Base-by-base conservation (phyloP, 495 filamentous ascomycete species). In the Clohesyomyces aquaticus region DNA sequence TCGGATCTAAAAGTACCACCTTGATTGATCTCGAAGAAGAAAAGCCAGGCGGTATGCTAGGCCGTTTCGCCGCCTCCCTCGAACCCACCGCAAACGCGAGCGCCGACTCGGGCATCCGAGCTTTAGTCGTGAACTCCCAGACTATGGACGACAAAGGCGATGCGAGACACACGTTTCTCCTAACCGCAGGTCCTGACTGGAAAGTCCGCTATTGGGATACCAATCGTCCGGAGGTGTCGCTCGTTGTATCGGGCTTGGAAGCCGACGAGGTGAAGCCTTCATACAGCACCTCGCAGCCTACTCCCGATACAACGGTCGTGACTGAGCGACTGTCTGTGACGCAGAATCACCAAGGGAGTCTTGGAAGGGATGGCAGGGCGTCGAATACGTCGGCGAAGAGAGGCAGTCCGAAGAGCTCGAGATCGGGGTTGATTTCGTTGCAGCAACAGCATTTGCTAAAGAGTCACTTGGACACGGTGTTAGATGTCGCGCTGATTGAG, bases 151-250 rank as follows among this genome's bases (percentile, higher is more conserved):
- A 87, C 14, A 80, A 82, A 60, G 75, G 82, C 16, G 87, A 89
- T 22, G 74, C 83, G 26, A 77, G 83, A 45, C 67, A 71, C 21
- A 81, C 82, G 0, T 98, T 91, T 74, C 85, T 96, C 23, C 76
- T 99, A 19, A 92, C 91, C 0, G 93, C 85, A 1, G 93, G 95
- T 3, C 87, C 88, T 27, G 94, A 98, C 72, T 90, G 88, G 73
- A 95, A 92, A 72, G 83, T 98, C 21, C 84, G 94, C 6, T 96
- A 92, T 75, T 98, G 94, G 94, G 94, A 98, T 71, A 77, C 91
- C 10, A 77, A 82, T 6, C 85, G 83, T 11, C 78, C 90, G 4
- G 91, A 95, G 67, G 78, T 83, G 22, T 93, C 89, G 3, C 79
- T 80, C 47, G 82, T 97, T 23, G 85, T 95, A 43, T 94, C 88